phyloP scores from a whole-genome alignment of 1,284 basidiomycete species.

The Sanghuangporus sanghuang region DNA sequence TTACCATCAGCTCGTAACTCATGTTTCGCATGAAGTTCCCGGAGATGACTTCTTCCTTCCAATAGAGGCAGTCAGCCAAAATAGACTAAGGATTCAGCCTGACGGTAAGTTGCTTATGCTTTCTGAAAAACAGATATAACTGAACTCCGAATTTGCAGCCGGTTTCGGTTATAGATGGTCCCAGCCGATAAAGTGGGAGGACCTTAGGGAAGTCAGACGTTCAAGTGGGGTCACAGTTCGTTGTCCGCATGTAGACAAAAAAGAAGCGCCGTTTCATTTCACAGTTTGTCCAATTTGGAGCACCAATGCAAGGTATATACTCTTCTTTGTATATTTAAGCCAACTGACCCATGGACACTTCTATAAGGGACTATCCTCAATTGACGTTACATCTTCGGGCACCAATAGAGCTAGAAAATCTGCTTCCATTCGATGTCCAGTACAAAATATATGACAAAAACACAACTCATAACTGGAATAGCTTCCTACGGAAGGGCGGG shows the following conservation, averaged over 20 bases:
- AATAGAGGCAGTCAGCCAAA: conserved; percentile 84
- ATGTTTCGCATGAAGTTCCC: conserved; percentile 44
- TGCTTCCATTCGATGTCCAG: conserved; percentile 93
- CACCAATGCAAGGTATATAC: conserved; percentile 44
- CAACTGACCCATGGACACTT: not conserved
- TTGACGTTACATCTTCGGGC: conserved; percentile 87
- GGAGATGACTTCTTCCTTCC: conserved; percentile 90
- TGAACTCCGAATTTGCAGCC: conserved; percentile 41
- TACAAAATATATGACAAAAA: conserved; percentile 98
- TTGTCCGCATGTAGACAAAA: conserved; percentile 78
- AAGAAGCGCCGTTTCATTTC: conserved; percentile 93
- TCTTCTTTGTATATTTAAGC: not conserved
- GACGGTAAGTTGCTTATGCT: conserved; percentile 61
- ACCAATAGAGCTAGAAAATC: conserved; percentile 94
- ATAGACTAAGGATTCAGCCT: conserved; percentile 84
- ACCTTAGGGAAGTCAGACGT: conserved; percentile 42
- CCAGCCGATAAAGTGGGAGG: conserved; percentile 86
- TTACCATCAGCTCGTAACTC: not conserved
- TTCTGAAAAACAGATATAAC: not conserved
- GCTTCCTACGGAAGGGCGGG: conserved; percentile 91
- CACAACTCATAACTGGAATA: conserved; percentile 87
- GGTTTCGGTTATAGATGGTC: conserved; percentile 97
- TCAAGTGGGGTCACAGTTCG: conserved; percentile 52
- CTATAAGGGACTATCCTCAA: conserved; percentile 73
- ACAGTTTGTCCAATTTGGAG: conserved; percentile 84